Conservation (phyloP, 495 filamentous ascomycete species). For the Aspergillus saccharolyticus region DNA sequence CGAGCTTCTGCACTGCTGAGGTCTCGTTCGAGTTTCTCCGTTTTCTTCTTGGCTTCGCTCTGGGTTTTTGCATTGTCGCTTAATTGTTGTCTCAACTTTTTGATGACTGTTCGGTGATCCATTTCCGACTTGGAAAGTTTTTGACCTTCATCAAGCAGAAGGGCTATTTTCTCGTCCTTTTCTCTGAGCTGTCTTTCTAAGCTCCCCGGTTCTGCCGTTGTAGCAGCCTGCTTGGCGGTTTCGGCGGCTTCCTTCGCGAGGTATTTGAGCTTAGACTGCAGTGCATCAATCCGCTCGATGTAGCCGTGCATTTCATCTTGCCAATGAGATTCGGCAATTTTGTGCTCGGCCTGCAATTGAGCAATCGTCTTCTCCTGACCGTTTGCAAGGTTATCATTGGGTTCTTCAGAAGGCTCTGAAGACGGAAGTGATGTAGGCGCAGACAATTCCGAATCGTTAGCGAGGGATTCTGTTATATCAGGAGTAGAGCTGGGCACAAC, state of each 20-base stretch:
- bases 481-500: slow-evolving; percentile 7
- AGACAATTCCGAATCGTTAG: not conserved
- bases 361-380: slow-evolving; percentile 37
- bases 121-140: slow-evolving; percentile 81
- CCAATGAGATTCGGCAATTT: slow-evolving; percentile 56
- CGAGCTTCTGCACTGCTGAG: slow-evolving; percentile 52
- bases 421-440: slow-evolving; percentile 14
- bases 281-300: slow-evolving; percentile 85
- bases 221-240: slow-evolving; percentile 58
- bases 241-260: slow-evolving; percentile 74
- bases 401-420: slow-evolving; percentile 16
- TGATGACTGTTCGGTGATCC: slow-evolving; percentile 74
- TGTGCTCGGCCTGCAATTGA: slow-evolving; percentile 52
- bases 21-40: slow-evolving; percentile 64
- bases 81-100: slow-evolving; percentile 71
- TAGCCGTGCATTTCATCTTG: slow-evolving; percentile 79
- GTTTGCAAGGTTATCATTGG: slow-evolving; percentile 3
- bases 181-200: slow-evolving; percentile 74
- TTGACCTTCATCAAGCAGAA: slow-evolving; percentile 89
- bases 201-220: slow-evolving; percentile 56
- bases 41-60: slow-evolving; percentile 44
- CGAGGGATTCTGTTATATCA: not conserved
- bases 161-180: slow-evolving; percentile 83
- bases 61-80: slow-evolving; percentile 50
- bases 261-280: slow-evolving; percentile 86